Percentiles rank a stretch among this genome's conserved stretches.
phyloP scores from a whole-genome alignment of 345 rosid species.

The Punica granatum region DNA sequence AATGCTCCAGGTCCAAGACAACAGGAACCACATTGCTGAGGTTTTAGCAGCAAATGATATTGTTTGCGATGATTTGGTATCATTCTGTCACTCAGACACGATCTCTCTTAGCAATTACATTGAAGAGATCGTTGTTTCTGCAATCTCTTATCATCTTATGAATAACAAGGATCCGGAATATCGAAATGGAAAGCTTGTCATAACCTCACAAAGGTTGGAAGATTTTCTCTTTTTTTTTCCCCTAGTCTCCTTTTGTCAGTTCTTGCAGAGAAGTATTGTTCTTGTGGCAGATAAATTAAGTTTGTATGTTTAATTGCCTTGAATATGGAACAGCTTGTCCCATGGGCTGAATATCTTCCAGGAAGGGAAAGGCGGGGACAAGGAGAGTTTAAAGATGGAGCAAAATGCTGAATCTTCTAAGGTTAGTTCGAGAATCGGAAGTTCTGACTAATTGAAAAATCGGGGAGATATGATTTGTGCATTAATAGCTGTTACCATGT shows the following conservation, averaged over 20 bases:
- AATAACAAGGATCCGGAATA: conserved; percentile 72
- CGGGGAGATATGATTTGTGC: background rate
- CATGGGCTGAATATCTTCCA: conserved; percentile 89
- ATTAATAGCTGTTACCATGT: background rate
- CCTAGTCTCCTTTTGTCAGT: background rate
- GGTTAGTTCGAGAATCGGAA: conserved; percentile 28
- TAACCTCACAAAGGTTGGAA: conserved; percentile 71
- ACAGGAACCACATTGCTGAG: conserved; percentile 84
- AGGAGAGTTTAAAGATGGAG: conserved; percentile 66
- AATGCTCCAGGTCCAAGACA: conserved; percentile 69
- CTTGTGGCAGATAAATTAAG: background rate
- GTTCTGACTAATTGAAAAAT: background rate
- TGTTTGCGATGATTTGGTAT: conserved; percentile 77
- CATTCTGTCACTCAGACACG: conserved; percentile 74
- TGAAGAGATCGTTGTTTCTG: conserved; percentile 80
- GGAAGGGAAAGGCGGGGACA: conserved; percentile 59
- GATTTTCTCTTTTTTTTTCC: background rate
- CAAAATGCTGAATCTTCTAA: conserved; percentile 61
- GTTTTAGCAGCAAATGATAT: conserved; percentile 91
- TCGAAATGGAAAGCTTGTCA: conserved; percentile 89
- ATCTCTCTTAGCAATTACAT: conserved; percentile 62
- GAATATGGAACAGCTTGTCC: conserved; percentile 63
- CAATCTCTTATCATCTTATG: conserved; percentile 78
- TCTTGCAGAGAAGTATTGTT: background rate
- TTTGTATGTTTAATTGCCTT: background rate